These are phyloP conservation scores for Backusella luteola DNA, from an alignment of 192 early-diverging fungal species.

Conservation along the genomic window DNA sequence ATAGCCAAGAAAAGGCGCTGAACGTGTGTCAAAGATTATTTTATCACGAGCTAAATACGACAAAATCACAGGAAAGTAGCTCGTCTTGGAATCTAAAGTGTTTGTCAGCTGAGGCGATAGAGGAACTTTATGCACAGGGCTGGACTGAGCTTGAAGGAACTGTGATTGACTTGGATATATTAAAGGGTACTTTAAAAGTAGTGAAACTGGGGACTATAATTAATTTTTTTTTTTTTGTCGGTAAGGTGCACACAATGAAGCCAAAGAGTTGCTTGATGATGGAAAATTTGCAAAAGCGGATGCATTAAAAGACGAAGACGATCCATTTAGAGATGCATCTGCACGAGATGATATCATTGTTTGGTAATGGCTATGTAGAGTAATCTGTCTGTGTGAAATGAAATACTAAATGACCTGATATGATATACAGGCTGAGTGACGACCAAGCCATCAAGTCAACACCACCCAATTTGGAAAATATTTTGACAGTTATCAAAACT, in stretches of 20 bases:
- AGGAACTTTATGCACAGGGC: slow-evolving; percentile 44
- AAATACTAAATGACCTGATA: background rate
- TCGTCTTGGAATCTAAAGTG: slow-evolving; percentile 26
- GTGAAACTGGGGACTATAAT: background rate
- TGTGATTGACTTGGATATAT: slow-evolving; percentile 28
- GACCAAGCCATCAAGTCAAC: slow-evolving; percentile 16
- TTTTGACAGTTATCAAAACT: slow-evolving; percentile 38
- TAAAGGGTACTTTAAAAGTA: slow-evolving; percentile 26
- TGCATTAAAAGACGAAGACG: slow-evolving; percentile 36
- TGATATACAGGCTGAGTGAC: slow-evolving; percentile 28
- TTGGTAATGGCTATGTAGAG: slow-evolving; percentile 26
- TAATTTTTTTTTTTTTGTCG: background rate
- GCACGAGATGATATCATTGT: slow-evolving; percentile 51
- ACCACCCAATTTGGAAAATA: slow-evolving; percentile 22
- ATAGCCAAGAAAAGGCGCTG: slow-evolving; percentile 41
- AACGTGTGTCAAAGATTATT: slow-evolving; percentile 43
- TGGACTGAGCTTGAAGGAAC: slow-evolving; percentile 40
- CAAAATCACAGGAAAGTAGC: slow-evolving; percentile 8
- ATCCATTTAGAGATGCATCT: slow-evolving; percentile 46
- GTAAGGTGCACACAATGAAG: slow-evolving; percentile 31
- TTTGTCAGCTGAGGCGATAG: slow-evolving; percentile 30
- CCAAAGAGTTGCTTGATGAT: slow-evolving; percentile 33
- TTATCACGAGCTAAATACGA: slow-evolving; percentile 41
- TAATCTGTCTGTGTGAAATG: background rate
- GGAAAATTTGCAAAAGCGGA: slow-evolving; percentile 42